Base-by-base conservation (phyloP, 331 rosid genomes). In the Quercus lobata region DNA sequence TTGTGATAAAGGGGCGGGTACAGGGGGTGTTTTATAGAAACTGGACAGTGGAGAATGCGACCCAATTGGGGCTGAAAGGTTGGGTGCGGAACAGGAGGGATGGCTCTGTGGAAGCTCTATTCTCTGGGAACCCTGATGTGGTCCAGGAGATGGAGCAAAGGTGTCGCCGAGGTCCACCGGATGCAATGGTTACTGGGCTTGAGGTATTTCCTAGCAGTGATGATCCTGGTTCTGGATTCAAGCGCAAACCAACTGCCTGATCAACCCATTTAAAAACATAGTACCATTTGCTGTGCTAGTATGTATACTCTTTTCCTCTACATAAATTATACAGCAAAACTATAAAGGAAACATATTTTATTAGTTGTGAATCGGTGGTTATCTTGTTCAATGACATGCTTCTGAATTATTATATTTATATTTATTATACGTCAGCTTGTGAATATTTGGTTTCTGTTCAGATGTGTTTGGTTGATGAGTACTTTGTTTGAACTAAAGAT, bases 21-120 rank as follows among this genome's bases (percentile, higher is more conserved):
- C 98, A 92, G 86, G 98, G 97, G 8, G 97, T 93, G 80, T 93
- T 80, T 37, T 91, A 93, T 79, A 81, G 98, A 85, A 75, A 91
- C 82, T 93, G 98, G 95, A 91, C 92, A 14, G 72, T 85, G 12
- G 92, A 86, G 46, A 90, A 90, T 63, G 97, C 97, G 1, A 79
- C 60, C 29, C 81, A 90, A 46, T 80, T 93, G 49, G 98, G 98
- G 55, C 61, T 93, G 8, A 93, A 86, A 18, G 98, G 98, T 19
- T 93, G 93, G 97, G 97, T 93, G 53, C 79, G 97, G 27, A 91
- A 93, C 83, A 84, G 92, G 75, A 89, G 81, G 66, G 98, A 93
- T 69, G 98, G 98, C 1, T 87, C 95, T 2, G 93, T 93, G n/a
- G 98, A 93, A 84, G 93, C 95, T 61, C 84, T 93, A 75, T 89